Evolutionary conservation across 768 basidiomycete genomes (phyloP), one percentile per base, ranked within the genome.

Genomic region (Serendipita vermifera): DNA sequence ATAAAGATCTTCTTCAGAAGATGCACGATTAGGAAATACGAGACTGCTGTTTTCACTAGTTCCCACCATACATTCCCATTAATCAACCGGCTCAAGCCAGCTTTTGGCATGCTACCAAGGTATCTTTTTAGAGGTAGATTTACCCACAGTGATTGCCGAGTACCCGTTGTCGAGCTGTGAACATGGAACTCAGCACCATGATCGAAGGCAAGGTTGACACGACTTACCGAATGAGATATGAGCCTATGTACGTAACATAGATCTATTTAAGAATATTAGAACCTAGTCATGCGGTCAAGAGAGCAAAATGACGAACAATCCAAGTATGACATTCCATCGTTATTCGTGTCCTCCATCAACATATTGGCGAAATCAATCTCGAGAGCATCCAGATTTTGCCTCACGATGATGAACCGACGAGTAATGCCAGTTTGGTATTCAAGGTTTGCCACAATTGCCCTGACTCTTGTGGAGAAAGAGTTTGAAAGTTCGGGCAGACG

Each of bases 331-430:
- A 93, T 78, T 0, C 83, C 85, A n/a, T 87, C 92, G 63, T 94
- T 96, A 65, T 99, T 99, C 67, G 85, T 80, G 69, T 99, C 96
- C 72, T 99, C 96, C 24, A 96, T 82, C 11, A 99, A 75, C 87
- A 96, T 87, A 70, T 99, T 96, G 60, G 86, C 87, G 64, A 94
- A 97, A 68, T 98, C 96, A 40, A 98, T 79, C 71, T 99, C 94
- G 54, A 80, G 72, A 11, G 80, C 94, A 64, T 99, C 96, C 66
- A 92, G 73, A 65, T 96, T 89, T 66, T 98, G 96, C 6, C 96
- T 79, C 0, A 88, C 87, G 26, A 98, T 75, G 33, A 80, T 85
- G 55, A 67, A 62, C 5, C 75, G 72, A 32, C 67, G 62, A 3
- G 79, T 75, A 14, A 76, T 74, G 11, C 65, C 69, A 31, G 83